Base-by-base conservation (phyloP, 2,329 filamentous ascomycete genomes). In the Aspergillus oerlinghausenensis region DNA sequence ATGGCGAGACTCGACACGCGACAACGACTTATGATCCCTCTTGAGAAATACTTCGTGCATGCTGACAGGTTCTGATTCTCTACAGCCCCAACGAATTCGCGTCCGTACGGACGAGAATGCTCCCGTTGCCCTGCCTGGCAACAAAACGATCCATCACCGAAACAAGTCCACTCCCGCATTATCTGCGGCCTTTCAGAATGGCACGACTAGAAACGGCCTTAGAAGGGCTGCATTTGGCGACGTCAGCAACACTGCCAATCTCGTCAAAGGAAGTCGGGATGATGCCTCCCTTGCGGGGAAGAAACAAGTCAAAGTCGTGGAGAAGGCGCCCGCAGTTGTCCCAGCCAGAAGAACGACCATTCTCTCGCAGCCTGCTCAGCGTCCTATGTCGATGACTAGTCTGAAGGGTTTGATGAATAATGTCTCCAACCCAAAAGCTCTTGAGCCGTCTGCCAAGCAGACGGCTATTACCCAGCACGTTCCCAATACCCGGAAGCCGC, bases 201-300 rank as follows among this genome's bases (percentile, higher is more conserved):
- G 77, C 56, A 80, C 79, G 42, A 74, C 87, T 62, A 90, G 87
- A 73, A 81, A 81, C 54, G 80, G 84, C 56, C 80, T 86, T 55
- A 94, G 92, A 78, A 86, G 92, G 63, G 86, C 87, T 60, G 90
- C 86, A 11, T 92, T 95, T 73, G 89, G 84, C 51, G 92, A 96
- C 71, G 83, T 94, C 60, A 94, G 89, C 79, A 93, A 92, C 68
- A 86, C 79, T 43, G 74, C 70, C 38, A 76, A 75, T 60, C 59
- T 67, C 32, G 58, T 71, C 32, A 70, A 72, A 19, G 64, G 67
- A 3, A 73, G 70, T 51, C 82, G 84, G 65, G 85, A 88, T 70
- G 85, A 88, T 65, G 78, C 78, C 40, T 77, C 76, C 52, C 68
- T 84, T 26, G 63, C 70, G 28, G 76, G 73, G 57, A 84, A 83